Evolutionary conservation across 768 basidiomycete genomes (phyloP), one percentile per base, ranked within the genome.

Genomic region (Pulveroboletus sp.): DNA sequence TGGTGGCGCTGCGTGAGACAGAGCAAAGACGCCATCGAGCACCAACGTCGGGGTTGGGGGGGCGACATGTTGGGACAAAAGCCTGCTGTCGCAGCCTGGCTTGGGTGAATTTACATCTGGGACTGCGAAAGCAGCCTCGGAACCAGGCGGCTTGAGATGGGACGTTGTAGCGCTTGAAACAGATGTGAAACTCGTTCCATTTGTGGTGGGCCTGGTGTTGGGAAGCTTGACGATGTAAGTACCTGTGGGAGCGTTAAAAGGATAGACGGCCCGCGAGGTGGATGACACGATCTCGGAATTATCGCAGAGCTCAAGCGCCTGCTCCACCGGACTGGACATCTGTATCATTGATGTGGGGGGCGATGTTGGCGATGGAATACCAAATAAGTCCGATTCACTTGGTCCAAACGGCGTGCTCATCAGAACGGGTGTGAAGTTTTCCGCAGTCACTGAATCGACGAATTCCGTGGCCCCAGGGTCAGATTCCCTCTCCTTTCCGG

Each of bases 11-110:
- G 30, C 6, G 13, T 13, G 34, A 1, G 61, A 45, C 41, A 63
- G 51, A 11, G 58, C 58, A 4, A 62, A 62, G 22, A 62, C 49
- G 6, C 61, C 61, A 2, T 62, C 61, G 26, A 62, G 41, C 0
- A 62, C 55, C 29, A 62, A 9, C 0, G 52, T 52, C 3, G 60
- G 60, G 20, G 61, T 43, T 32, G 61, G 45, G 13, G 60, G 50
- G 3, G 16, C 14, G 10, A 2, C n/a, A 1, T 46, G 54, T 27
- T 20, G 43, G 6, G 39, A 46, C 13, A 23, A 16, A 2, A 45
- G 49, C 17, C 14, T 35, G 0, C 14, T 6, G 20, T 36, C 38
- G 20, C 42, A 14, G n/a, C 22, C 4, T 16, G 47, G 9, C 17
- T 41, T 47, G 14, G 50, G 12, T 16, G 9, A 30, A 7, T 24